Conservation (phyloP, 441 rosid species). For the Populus hybrid region DNA sequence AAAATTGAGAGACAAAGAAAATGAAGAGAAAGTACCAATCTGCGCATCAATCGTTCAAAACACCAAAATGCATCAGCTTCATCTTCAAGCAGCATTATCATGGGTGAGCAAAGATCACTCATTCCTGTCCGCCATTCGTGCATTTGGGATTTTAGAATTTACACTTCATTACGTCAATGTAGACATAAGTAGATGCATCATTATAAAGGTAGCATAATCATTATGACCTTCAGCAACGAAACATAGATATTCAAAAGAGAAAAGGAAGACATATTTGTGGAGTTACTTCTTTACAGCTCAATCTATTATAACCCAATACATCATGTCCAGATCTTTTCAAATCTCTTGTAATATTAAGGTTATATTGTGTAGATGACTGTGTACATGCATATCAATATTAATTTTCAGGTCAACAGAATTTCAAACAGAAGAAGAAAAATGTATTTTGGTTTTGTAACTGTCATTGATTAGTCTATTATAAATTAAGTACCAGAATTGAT, state of each 20-base stretch:
- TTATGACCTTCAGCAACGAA: not conserved
- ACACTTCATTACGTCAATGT: conserved; percentile 7
- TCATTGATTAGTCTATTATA: not conserved
- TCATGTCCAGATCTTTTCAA: not conserved
- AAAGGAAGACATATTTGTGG: not conserved
- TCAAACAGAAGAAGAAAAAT: not conserved
- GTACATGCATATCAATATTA: not conserved
- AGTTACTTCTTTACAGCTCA: not conserved
- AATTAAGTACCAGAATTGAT: not conserved
- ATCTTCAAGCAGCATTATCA: conserved; percentile 86
- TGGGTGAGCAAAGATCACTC: conserved; percentile 98
- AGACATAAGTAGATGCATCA: not conserved
- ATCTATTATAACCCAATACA: not conserved
- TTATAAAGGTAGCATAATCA: not conserved
- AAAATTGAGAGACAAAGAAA: not conserved
- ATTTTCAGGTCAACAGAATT: not conserved
- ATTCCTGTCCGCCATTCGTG: conserved; percentile 50
- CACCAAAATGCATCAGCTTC: conserved; percentile 99
- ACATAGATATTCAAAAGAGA: not conserved
- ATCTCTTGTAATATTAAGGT: not conserved
- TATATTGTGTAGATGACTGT: not conserved
- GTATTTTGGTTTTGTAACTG: not conserved
- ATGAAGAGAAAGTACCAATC: conserved; percentile 57
- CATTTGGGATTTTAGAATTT: conserved; percentile 15
- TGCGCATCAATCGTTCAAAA: conserved; percentile 92